phyloP scores from a whole-genome alignment of 2,329 filamentous ascomycete species.

The Arthroderma sp. region DNA sequence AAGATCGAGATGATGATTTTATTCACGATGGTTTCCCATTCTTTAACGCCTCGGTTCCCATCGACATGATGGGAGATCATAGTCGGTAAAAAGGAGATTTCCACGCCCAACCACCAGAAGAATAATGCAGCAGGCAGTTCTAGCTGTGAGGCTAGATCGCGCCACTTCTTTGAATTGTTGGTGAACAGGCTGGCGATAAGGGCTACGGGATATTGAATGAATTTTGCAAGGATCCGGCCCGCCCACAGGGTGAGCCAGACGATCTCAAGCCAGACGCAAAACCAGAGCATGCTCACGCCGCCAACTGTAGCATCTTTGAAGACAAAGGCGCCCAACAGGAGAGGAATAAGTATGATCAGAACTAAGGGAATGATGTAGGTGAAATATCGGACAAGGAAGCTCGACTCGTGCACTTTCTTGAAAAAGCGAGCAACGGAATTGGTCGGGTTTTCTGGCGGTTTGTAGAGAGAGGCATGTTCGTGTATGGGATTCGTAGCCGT shows the following conservation, averaged over 20 bases:
- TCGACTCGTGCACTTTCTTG: slow-evolving; percentile 53
- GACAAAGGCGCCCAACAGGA: slow-evolving; percentile 51
- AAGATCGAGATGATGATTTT: slow-evolving; percentile 82
- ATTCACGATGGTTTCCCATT: slow-evolving; percentile 68
- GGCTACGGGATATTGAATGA: slow-evolving; percentile 50
- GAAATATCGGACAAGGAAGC: slow-evolving; percentile 56
- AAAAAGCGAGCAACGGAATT: slow-evolving; percentile 53
- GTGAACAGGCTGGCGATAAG: slow-evolving; percentile 63
- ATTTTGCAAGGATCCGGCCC: slow-evolving; percentile 53
- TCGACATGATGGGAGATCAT: slow-evolving; percentile 54
- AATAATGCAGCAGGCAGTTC: slow-evolving; percentile 79
- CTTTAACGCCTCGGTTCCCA: slow-evolving; percentile 40
- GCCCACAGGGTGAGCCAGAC: slow-evolving; percentile 88
- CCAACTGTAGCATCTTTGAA: slow-evolving; percentile 54
- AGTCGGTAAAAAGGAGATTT: slow-evolving; percentile 75
- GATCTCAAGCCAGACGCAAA: slow-evolving; percentile 88
- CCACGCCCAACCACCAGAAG: slow-evolving; percentile 79
- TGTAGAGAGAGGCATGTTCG: slow-evolving; percentile 53
- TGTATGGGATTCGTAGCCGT: slow-evolving; percentile 57
- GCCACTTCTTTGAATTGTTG: slow-evolving; percentile 86
- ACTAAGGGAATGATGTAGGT: slow-evolving; percentile 58
- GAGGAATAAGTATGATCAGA: slow-evolving; percentile 53
- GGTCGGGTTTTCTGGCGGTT: slow-evolving; percentile 50
- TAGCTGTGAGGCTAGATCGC: slow-evolving; percentile 71
- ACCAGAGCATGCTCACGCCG: slow-evolving; percentile 73